Evolutionary conservation across 2,329 filamentous ascomycete genomes (phyloP).

Genomic region (Aspergillus sp.): DNA sequence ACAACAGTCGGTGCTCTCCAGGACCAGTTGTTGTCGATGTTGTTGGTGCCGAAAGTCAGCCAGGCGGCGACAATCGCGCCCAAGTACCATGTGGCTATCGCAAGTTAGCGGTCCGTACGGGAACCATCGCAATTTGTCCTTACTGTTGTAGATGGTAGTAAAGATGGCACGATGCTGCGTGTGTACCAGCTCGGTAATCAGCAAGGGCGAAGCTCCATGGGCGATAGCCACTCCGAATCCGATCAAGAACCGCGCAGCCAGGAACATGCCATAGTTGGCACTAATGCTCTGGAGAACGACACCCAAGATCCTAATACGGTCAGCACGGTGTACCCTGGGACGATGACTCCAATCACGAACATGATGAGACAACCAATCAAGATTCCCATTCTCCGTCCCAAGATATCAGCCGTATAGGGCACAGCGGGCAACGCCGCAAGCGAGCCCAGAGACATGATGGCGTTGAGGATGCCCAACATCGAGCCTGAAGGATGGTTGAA

Average conservation of each 20-base stretch:
- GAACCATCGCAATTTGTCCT: neutral
- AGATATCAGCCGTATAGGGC: slow-evolving; percentile 49
- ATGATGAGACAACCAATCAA: slow-evolving; percentile 37
- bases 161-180: slow-evolving; percentile 29
- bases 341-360: neutral
- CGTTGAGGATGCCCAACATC: slow-evolving; percentile 45
- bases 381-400: slow-evolving; percentile 49
- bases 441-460: slow-evolving; percentile 52
- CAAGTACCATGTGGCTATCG: slow-evolving; percentile 46
- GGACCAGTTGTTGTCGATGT: slow-evolving; percentile 40
- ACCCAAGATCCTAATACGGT: slow-evolving; percentile 19
- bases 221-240: slow-evolving; percentile 28
- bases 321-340: neutral
- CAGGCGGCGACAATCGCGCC: slow-evolving; percentile 48
- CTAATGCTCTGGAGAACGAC: slow-evolving; percentile 29
- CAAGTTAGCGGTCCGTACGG: neutral
- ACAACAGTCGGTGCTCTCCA: slow-evolving; percentile 52
- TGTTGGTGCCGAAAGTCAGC: slow-evolving; percentile 41
- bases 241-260: slow-evolving; percentile 29
- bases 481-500: slow-evolving; percentile 31
- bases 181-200: slow-evolving; percentile 29
- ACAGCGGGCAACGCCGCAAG: slow-evolving; percentile 49
- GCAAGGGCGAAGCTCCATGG: slow-evolving; percentile 25
- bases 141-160: slow-evolving; percentile 25
- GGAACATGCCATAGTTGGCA: slow-evolving; percentile 27